These are phyloP conservation scores for Linum lewisii DNA, from an alignment of 345 rosid species.

Conservation along the genomic window DNA sequence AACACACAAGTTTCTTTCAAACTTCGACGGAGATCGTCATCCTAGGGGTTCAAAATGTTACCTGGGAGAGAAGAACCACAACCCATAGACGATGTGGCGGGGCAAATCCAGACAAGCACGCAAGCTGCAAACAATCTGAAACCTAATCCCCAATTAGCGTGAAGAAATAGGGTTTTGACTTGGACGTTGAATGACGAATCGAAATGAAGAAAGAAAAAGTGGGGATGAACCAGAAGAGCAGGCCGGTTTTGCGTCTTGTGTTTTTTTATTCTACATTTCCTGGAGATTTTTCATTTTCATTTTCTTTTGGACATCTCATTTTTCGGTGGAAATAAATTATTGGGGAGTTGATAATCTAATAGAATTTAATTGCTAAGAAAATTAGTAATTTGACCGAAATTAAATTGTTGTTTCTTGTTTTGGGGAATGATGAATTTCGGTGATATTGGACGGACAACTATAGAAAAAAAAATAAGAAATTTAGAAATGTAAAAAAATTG, in stretches of 20 bases:
- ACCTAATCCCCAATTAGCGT: neutral
- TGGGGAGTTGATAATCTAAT: too few species aligned
- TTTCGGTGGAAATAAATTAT: too few species aligned
- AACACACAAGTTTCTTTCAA: neutral
- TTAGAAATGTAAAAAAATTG: too few species aligned
- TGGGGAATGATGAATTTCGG: too few species aligned
- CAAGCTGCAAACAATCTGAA: neutral
- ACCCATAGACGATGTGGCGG: constrained; percentile 39
- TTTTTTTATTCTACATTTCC: too few species aligned
- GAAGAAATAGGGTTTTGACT: neutral
- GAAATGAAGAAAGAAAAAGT: neutral
- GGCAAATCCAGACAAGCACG: neutral
- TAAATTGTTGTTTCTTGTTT: too few species aligned
- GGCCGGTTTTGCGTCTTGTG: neutral
- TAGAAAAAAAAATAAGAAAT: too few species aligned
- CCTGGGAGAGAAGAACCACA: constrained; percentile 90
- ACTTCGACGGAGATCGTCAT: neutral
- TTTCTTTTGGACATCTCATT: too few species aligned
- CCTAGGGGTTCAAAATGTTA: constrained; percentile 14
- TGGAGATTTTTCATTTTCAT: too few species aligned
- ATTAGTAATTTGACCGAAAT: too few species aligned
- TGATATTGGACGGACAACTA: too few species aligned
- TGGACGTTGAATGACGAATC: neutral
- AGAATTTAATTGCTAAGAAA: too few species aligned
- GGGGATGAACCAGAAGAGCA: neutral